Base-by-base conservation (phyloP, 805 yeast species). In the Myxozyma neotropica region DNA sequence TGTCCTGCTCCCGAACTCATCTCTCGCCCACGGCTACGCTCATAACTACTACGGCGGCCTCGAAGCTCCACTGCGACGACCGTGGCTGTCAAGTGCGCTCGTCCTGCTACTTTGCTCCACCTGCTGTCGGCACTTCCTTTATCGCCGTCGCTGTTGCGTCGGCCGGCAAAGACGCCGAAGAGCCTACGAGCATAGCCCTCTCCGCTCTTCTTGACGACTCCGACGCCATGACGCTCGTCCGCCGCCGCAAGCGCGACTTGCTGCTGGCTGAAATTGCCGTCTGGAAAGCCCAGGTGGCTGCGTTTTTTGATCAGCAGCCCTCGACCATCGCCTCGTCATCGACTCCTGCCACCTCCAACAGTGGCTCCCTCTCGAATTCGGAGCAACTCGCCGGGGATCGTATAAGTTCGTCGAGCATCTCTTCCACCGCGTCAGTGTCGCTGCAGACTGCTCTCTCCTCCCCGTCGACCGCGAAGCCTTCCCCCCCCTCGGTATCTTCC, bases 241-340 rank as follows among this genome's bases (percentile, higher is more conserved):
- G 50, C 21, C 35, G 36, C 19, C 58, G 62, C 24, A 53, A 53
- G 26, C 51, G 62, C n/a, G 62, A 58, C 43, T 8, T 52, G n/a
- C 21, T 58, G 26, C 42, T 58, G 31, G 44, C 53, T 12, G 62
- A 54, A 26, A 53, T 58, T 24, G 55, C 55, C 15, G 36, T 38
- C 1, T 54, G 58, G 58, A 54, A 54, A 43, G 40, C 61, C 12
- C 53, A 48, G 33, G 35, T 48, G 1, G 43, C 23, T 13, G 53
- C 53, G 10, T 48, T 48, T 24, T 48, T 48, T 21, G 53, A 48
- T 21, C 53, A 48, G 44, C 44, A 35, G 19, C 53, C 15, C 8
- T 19, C 19, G 33, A n/a, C 43, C 21, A 10, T 8, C 21, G 21
- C 43, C 43, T 38, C 43, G 31, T 23, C 51, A n/a, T 19, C 43